These are phyloP conservation scores for Halophytophthora batemanensis DNA, from an alignment of 352 stramenopile species.

Conservation along the genomic window DNA sequence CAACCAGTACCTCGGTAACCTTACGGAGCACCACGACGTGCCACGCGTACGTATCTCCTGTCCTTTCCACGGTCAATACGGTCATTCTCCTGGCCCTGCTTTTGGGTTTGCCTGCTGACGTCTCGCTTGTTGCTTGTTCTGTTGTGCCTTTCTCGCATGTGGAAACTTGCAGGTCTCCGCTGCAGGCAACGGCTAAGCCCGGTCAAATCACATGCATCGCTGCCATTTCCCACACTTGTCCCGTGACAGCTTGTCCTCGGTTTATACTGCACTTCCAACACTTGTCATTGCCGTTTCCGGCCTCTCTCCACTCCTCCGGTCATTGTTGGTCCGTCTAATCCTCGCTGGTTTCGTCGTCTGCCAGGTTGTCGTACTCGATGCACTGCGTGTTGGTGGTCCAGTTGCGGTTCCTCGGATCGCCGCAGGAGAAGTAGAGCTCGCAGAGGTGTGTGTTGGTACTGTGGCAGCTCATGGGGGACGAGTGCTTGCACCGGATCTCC, in stretches of 20 bases:
- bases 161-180: slow-evolving; percentile 56
- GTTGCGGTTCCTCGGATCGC: slow-evolving; percentile 55
- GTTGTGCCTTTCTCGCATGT: slow-evolving; percentile 2
- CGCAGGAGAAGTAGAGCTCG: slow-evolving; percentile 73
- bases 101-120: neutral
- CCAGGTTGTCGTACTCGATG: slow-evolving; percentile 41
- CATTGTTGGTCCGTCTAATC: slow-evolving; percentile 16
- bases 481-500: slow-evolving; percentile 72
- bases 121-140: neutral
- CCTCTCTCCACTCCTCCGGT: too few species aligned
- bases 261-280: too few species aligned
- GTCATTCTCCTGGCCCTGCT: too few species aligned
- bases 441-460: slow-evolving; percentile 72
- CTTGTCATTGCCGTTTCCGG: too few species aligned
- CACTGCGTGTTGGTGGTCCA: slow-evolving; percentile 62
- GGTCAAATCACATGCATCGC: too few species aligned
- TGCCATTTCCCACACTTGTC: too few species aligned
- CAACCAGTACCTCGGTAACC: slow-evolving; percentile 93
- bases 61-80: too few species aligned
- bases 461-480: slow-evolving; percentile 65
- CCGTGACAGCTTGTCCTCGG: neutral
- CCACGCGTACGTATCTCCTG: slow-evolving; percentile 76
- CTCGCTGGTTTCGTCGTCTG: slow-evolving; percentile 21
- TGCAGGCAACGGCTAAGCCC: slow-evolving; percentile 87
- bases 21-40: slow-evolving; percentile 98